Base-by-base conservation (phyloP, 495 filamentous ascomycete genomes). In the Parachaetomium inaequale region DNA sequence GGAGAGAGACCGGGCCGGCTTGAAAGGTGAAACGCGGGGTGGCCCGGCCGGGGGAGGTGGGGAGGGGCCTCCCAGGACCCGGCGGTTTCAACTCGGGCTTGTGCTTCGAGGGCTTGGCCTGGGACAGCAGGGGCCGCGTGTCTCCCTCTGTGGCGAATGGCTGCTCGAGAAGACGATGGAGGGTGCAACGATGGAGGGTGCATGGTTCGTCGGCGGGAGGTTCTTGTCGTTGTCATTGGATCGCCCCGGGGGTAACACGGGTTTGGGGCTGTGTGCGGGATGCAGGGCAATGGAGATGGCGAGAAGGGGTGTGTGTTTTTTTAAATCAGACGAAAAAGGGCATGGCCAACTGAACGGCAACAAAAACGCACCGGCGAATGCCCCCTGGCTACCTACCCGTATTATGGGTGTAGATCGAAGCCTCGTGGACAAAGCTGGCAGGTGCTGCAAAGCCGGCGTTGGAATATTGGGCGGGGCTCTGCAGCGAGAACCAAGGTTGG, bases 71-170 rank as follows among this genome's bases (percentile, higher is more conserved):
- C 31, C 43, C 53, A 29, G 31, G 51, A 55, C 43, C 49, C 25
- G 62, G 52, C 50, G 55, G 55, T 64, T 64, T 64, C 62, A 59
- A 59, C 56, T 23, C 19, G 55, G 49, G n/a, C n/a, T 40, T 19
- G 62, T 46, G 62, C n/a, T n/a, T 45, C 28, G 29, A 12, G 50
- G 57, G 46, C 46, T 52, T 59, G 46, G 32, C 57, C 46, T 17
- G 32, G 21, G 38, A 28, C 21, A 40, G 46, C 23, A 36, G n/a
- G 28, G 42, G 43, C 46, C 43, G 45, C 43, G 56, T 45, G 43
- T 32, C 29, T 32, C 43, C 4, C 2, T 19, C 49, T 61, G 49
- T 45, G 28, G 49, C 51, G 46, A 51, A 32, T 46, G 46, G 47
- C 28, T 26, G 36, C 26, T 47, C 25, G 47, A 34, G 59, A 46